Evolutionary conservation across 2,329 filamentous ascomycete species (phyloP), one percentile per base, ranked within the genome.

Genomic region (Apiospora hydei): DNA sequence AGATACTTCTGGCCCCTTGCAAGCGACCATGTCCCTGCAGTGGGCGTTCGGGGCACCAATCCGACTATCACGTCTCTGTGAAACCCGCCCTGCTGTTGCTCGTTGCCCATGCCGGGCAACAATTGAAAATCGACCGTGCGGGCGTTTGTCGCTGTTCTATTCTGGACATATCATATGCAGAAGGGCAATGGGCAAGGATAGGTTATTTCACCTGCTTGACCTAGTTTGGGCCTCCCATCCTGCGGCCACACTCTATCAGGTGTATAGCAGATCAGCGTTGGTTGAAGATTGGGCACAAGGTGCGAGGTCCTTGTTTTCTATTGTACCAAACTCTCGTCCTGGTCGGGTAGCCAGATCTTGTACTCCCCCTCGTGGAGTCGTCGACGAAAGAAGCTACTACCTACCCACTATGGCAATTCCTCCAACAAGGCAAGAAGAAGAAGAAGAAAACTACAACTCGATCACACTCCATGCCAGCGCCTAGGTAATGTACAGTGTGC

Each of bases 41-140:
- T 64, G 57, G 34, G 10, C 18, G 57, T 41, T 64, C 57, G 57
- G 57, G 34, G 34, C 57, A 64, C 57, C 18, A 41, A 41, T 14
- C 57, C 57, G 57, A 41, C 34, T n/a, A 64, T 64, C 57, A 64
- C 57, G 57, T 34, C 34, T 64, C 57, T 41, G 57, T 64, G 57
- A 64, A 64, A 64, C 57, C 57, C 30, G 21, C 10, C 34, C 13
- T 38, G 21, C 18, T 41, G 34, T 64, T 64, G 57, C 34, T 64
- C 34, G 57, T 64, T 64, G 34, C 57, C 41, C 57, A 64, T 64
- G 57, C 34, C 11, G 57, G 41, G 21, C 57, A 64, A 64, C 57
- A 41, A n/a, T 64, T 41, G 57, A 64, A 41, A 41, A 64, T 61
- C 30, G 38, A 38, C 30, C 53, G 53, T 64, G 57, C 57, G 34